phyloP scores from a whole-genome alignment of 305 asterid genomes.

The Fraxinus floribunda region DNA sequence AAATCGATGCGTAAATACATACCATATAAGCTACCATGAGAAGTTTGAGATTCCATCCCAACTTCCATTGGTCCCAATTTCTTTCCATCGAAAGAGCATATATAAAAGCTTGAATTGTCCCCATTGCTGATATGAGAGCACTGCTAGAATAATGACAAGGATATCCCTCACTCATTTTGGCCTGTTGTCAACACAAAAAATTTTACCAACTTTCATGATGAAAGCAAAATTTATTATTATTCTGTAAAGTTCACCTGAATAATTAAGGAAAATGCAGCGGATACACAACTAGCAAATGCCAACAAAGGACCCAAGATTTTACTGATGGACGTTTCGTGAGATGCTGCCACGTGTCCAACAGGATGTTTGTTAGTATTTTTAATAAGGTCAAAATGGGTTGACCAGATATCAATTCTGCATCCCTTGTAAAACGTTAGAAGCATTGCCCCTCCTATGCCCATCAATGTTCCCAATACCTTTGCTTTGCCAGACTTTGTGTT shows the following conservation, averaged over 20 bases:
- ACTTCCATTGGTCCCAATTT: conserved; percentile 67
- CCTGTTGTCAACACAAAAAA: conserved; percentile 15
- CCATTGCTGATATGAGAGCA: conserved; percentile 50
- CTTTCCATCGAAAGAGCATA: conserved; percentile 51
- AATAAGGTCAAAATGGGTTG: conserved; percentile 44
- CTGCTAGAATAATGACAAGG: conserved; percentile 58
- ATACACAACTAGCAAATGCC: conserved; percentile 34
- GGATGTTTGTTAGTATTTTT: conserved; percentile 5
- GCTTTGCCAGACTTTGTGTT: conserved; percentile 45
- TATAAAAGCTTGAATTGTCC: conserved; percentile 43
- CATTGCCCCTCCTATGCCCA: conserved; percentile 62
- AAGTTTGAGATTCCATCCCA: conserved; percentile 70
- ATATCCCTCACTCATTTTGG: conserved; percentile 37
- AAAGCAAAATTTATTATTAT: background rate
- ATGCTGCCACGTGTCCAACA: conserved; percentile 32
- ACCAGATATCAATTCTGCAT: conserved; percentile 30
- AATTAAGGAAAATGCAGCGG: conserved; percentile 30
- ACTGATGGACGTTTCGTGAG: conserved; percentile 21
- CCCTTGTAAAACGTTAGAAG: conserved; percentile 51
- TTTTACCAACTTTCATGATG: background rate
- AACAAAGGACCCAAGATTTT: conserved; percentile 34
- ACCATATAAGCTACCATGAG: conserved; percentile 53
- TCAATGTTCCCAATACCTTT: conserved; percentile 40
- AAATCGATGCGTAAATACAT: background rate
- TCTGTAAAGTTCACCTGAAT: conserved; percentile 32